Evolutionary conservation across 495 filamentous ascomycete genomes (phyloP).

Genomic region (Glonium stellatum): DNA sequence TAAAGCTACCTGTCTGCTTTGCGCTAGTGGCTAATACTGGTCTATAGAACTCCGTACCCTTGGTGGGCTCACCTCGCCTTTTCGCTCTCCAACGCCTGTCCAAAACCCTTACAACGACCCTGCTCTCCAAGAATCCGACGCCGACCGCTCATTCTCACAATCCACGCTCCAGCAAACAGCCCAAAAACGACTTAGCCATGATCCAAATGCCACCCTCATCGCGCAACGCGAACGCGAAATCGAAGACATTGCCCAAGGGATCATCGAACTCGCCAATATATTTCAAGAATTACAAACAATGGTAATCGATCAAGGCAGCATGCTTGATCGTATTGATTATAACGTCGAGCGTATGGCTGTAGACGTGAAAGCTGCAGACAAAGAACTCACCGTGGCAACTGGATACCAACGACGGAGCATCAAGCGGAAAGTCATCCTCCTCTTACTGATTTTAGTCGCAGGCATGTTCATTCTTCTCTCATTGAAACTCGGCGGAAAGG

Average conservation of each 20-base stretch:
- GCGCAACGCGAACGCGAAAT: constrained; percentile 94
- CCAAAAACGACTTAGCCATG: constrained; percentile 47
- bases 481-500: constrained; percentile 60
- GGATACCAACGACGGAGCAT: constrained; percentile 84
- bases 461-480: constrained; percentile 80
- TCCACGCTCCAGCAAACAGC: constrained; percentile 68
- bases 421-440: constrained; percentile 83
- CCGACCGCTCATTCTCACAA: constrained; percentile 87
- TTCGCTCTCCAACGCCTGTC: constrained; percentile 58
- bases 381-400: constrained; percentile 77
- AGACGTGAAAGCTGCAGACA: constrained; percentile 85
- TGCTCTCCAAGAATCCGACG: constrained; percentile 79
- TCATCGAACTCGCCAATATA: constrained; percentile 92
- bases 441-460: constrained; percentile 74
- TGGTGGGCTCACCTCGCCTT: constrained; percentile 54
- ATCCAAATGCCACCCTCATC: constrained; percentile 77
- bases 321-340: constrained; percentile 97
- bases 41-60: constrained; percentile 73
- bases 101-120: constrained; percentile 65
- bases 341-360: constrained; percentile 89
- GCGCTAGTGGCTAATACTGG: background rate
- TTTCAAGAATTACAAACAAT: constrained; percentile 94
- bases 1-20: background rate
- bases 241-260: constrained; percentile 93
- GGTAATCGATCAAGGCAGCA: constrained; percentile 97